phyloP scores from a whole-genome alignment of 305 asterid species.

The Solanum hybrid region DNA sequence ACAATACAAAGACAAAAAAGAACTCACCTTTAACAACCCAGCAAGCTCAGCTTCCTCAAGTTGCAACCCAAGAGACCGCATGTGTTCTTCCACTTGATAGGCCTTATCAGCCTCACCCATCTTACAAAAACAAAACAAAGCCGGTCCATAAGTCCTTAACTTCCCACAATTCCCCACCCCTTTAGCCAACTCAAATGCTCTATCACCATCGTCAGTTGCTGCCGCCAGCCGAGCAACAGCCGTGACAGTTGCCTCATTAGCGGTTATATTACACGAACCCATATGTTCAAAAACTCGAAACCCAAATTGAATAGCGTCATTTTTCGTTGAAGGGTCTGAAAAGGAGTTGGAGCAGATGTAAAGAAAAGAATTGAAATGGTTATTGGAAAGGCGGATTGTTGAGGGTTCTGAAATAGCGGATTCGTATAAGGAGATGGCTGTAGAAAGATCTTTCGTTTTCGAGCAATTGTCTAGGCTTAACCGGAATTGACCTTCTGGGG shows the following conservation, averaged over 20 bases:
- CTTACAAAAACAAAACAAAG: constrained; percentile 55
- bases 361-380: constrained; percentile 71
- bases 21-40: constrained; percentile 5
- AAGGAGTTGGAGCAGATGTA: constrained; percentile 68
- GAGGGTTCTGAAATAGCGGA: constrained; percentile 24
- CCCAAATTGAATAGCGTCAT: constrained; percentile 61
- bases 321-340: constrained; percentile 25
- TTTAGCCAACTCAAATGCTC: constrained; percentile 73
- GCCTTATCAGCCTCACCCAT: constrained; percentile 65
- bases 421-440: constrained; percentile 65
- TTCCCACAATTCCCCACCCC: constrained; percentile 41
- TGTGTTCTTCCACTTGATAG: constrained; percentile 63
- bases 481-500: constrained; percentile 75
- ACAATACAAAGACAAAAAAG: neutral
- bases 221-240: constrained; percentile 73
- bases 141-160: constrained; percentile 75
- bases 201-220: constrained; percentile 68
- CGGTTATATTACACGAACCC: constrained; percentile 31
- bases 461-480: constrained; percentile 57
- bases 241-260: constrained; percentile 79
- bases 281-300: constrained; percentile 44
- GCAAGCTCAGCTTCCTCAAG: constrained; percentile 75
- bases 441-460: constrained; percentile 54
- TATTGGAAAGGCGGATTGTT: constrained; percentile 31
- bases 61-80: constrained; percentile 46